A percentile compares a stretch with the other conserved stretches of the same genome.
phyloP scores from a whole-genome alignment of 1,139 yeast species.

The Scheffersomyces quercinus region DNA sequence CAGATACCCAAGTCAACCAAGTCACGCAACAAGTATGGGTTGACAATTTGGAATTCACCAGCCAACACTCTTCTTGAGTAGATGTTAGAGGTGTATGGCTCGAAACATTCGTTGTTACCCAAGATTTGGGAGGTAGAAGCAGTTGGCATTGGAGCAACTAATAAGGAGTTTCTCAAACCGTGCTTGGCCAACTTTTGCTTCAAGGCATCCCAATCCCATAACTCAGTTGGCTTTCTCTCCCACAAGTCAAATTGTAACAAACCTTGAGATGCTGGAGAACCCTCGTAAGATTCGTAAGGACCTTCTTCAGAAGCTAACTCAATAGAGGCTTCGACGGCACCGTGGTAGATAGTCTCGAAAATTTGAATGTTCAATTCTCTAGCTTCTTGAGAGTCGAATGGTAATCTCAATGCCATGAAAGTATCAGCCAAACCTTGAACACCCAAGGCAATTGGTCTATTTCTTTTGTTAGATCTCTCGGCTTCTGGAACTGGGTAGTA shows the following conservation, averaged over 20 bases:
- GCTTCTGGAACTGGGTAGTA: slow-evolving; percentile 59
- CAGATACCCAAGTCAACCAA: slow-evolving; percentile 57
- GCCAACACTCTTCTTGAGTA: slow-evolving; percentile 61
- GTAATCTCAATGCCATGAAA: slow-evolving; percentile 55
- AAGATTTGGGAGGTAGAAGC: slow-evolving; percentile 64
- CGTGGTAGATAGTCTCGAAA: slow-evolving; percentile 63
- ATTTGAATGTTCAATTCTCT: slow-evolving; percentile 56
- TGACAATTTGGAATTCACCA: slow-evolving; percentile 63
- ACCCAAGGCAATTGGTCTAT: slow-evolving; percentile 64
- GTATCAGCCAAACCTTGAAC: slow-evolving; percentile 66
- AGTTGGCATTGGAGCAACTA: slow-evolving; percentile 68
- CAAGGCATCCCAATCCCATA: slow-evolving; percentile 58
- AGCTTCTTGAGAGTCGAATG: slow-evolving; percentile 60
- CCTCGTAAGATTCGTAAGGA: slow-evolving; percentile 48
- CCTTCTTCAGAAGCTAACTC: slow-evolving; percentile 55
- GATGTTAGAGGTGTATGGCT: slow-evolving; percentile 61
- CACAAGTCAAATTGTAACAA: slow-evolving; percentile 57
- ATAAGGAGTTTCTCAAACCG: slow-evolving; percentile 59
- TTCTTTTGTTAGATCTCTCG: slow-evolving; percentile 50
- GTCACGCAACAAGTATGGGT: slow-evolving; percentile 55
- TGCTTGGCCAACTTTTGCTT: slow-evolving; percentile 44
- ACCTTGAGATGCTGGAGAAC: slow-evolving; percentile 63
- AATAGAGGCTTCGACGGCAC: slow-evolving; percentile 55
- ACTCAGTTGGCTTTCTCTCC: slow-evolving; percentile 57
- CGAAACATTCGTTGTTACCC: slow-evolving; percentile 64